These are phyloP conservation scores for Sordariomycetes sp. DNA, from an alignment of 2,329 filamentous ascomycete genomes.

Conservation along the genomic window DNA sequence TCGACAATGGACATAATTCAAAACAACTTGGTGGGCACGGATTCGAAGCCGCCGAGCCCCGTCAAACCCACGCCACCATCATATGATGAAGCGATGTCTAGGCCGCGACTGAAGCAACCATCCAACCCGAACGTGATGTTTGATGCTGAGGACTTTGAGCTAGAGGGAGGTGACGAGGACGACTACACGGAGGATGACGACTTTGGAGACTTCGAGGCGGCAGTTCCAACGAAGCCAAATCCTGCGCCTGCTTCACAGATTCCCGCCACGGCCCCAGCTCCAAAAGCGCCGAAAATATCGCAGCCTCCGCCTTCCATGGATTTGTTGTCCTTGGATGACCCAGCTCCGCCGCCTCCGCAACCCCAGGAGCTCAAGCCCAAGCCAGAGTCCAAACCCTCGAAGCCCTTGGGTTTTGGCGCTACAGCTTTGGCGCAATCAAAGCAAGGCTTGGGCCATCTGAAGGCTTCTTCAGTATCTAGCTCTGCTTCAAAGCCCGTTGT, in stretches of 20 bases:
- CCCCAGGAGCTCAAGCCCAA: constrained; percentile 10
- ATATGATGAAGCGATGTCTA: constrained; percentile 5
- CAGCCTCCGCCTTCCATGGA: constrained; percentile 23
- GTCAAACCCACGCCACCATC: not conserved
- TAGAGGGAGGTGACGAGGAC: constrained; percentile 27
- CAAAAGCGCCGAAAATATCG: constrained; percentile 3
- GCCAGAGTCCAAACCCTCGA: constrained; percentile 1
- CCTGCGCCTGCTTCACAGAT: constrained; percentile 6
- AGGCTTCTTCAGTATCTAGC: too few species aligned
- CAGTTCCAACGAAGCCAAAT: constrained; percentile 12
- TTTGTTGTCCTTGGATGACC: constrained; percentile 28
- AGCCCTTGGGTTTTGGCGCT: constrained; percentile 13
- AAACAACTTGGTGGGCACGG: constrained; percentile 33
- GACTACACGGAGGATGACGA: constrained; percentile 44
- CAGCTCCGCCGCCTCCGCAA: constrained; percentile 10
- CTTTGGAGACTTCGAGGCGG: constrained; percentile 53
- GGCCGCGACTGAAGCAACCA: constrained; percentile 13
- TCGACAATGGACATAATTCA: constrained; percentile 44
- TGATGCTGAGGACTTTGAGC: constrained; percentile 50
- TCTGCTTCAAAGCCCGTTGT: constrained; percentile 35
- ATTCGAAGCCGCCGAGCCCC: not conserved
- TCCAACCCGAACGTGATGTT: constrained; percentile 51
- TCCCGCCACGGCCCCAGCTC: constrained; percentile 11
- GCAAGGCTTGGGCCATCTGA: too few species aligned
- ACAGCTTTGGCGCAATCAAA: constrained; percentile 34